These are phyloP conservation scores for Pichia sp. DNA, from an alignment of 1,139 yeast genomes.

Conservation along the genomic window DNA sequence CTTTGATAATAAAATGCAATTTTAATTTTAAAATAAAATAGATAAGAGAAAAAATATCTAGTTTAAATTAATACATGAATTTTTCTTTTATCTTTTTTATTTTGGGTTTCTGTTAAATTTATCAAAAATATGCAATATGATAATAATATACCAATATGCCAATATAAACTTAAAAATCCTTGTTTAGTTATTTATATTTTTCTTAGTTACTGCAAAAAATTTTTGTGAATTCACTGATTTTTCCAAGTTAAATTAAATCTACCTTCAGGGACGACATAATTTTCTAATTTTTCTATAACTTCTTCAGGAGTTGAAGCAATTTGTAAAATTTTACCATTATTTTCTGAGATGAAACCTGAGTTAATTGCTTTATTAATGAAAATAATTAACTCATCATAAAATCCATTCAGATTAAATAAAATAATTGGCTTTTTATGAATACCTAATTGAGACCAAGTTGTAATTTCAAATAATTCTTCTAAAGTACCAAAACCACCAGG, in stretches of 20 bases:
- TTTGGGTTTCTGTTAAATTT: too few relatives aligned
- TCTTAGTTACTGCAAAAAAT: neutral
- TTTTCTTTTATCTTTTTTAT: too few relatives aligned
- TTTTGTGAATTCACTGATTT: conserved; percentile 25
- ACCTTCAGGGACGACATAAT: conserved; percentile 66
- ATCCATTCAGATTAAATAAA: conserved; percentile 71
- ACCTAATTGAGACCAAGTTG: conserved; percentile 86
- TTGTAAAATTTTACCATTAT: conserved; percentile 62
- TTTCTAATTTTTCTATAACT: conserved; percentile 54
- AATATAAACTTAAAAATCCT: too few relatives aligned
- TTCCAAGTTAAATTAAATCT: conserved; percentile 72
- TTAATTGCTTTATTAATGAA: conserved; percentile 53
- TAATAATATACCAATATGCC: too few relatives aligned
- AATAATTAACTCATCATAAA: conserved; percentile 61
- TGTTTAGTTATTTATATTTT: too few relatives aligned
- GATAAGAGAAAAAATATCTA: too few relatives aligned
- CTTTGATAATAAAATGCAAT: too few relatives aligned
- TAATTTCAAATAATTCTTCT: conserved; percentile 85
- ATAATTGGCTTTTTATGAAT: conserved; percentile 80
- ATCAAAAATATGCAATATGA: too few relatives aligned
- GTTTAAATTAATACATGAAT: too few relatives aligned
- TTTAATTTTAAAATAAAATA: too few relatives aligned
- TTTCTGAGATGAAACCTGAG: conserved; percentile 61
- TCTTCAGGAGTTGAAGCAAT: conserved; percentile 66
- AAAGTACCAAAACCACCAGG: conserved; percentile 93